phyloP scores from a whole-genome alignment of 495 filamentous ascomycete species.

The Aspergillus avenaceus region DNA sequence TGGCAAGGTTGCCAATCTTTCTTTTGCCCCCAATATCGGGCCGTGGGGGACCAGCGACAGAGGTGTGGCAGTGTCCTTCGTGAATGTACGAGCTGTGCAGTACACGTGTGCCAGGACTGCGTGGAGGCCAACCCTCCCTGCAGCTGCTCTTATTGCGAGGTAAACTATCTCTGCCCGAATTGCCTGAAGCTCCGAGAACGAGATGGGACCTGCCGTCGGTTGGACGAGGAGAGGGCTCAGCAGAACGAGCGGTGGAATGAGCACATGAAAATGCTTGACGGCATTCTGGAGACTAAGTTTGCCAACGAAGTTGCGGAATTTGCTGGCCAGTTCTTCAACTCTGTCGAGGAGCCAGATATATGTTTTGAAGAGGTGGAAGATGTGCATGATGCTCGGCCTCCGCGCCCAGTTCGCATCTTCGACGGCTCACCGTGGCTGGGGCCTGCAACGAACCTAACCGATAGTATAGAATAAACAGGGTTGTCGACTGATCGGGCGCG shows the following conservation, averaged over 20 bases:
- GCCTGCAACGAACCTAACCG: neutral
- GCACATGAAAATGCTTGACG: constrained; percentile 39
- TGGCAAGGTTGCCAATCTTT: constrained; percentile 59
- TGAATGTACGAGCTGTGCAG: constrained; percentile 51
- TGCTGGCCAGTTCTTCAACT: constrained; percentile 41
- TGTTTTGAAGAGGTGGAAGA: constrained; percentile 4
- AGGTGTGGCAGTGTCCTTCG: constrained; percentile 45
- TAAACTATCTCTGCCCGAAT: constrained; percentile 51
- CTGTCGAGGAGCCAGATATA: constrained; percentile 14
- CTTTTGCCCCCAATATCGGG: constrained; percentile 50
- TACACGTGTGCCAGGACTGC: constrained; percentile 56
- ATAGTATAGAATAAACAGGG: neutral
- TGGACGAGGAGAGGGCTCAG: constrained; percentile 37
- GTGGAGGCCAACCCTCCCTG: constrained; percentile 41
- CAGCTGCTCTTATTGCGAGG: constrained; percentile 50
- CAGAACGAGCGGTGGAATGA: constrained; percentile 43
- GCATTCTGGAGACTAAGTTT: constrained; percentile 37
- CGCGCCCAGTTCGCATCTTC: neutral
- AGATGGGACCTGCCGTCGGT: constrained; percentile 40
- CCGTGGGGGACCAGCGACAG: constrained; percentile 47
- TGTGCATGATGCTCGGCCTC: neutral
- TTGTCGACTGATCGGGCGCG: neutral
- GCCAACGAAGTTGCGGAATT: constrained; percentile 45
- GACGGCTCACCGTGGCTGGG: neutral
- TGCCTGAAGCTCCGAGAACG: constrained; percentile 42